phyloP scores from a whole-genome alignment of 495 filamentous ascomycete species.

The Daldinia childiae region DNA sequence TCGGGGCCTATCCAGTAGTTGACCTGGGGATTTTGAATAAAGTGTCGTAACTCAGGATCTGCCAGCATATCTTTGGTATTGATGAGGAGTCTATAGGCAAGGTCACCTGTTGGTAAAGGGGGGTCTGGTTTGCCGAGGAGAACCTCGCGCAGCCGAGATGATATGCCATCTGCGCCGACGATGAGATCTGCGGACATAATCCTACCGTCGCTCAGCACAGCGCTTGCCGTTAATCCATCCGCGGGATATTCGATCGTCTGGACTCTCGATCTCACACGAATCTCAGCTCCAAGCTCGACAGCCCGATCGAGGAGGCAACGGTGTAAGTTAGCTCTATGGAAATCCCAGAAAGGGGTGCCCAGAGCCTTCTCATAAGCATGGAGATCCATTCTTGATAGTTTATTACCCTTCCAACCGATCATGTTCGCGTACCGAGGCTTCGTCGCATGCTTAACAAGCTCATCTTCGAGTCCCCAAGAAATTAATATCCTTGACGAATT shows the following conservation, averaged over 20 bases:
- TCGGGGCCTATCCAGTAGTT: slow-evolving; percentile 75
- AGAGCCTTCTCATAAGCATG: slow-evolving; percentile 55
- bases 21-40: slow-evolving; percentile 65
- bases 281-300: slow-evolving; percentile 60
- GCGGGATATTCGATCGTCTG: slow-evolving; percentile 45
- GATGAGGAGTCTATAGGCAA: slow-evolving; percentile 72
- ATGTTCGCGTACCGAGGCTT: slow-evolving; percentile 53
- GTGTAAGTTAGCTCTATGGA: slow-evolving; percentile 70
- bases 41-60: slow-evolving; percentile 58
- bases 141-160: slow-evolving; percentile 59
- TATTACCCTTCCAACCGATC: slow-evolving; percentile 54
- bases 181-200: slow-evolving; percentile 60
- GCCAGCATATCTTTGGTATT: slow-evolving; percentile 63
- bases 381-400: slow-evolving; percentile 53
- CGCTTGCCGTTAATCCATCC: slow-evolving; percentile 48
- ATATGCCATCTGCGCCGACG: slow-evolving; percentile 68
- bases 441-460: slow-evolving; percentile 47
- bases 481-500: slow-evolving; percentile 63
- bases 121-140: slow-evolving; percentile 55
- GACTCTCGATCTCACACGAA: slow-evolving; percentile 59
- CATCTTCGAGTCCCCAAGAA: slow-evolving; percentile 51
- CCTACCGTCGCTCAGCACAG: slow-evolving; percentile 46
- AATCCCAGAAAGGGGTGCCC: slow-evolving; percentile 63
- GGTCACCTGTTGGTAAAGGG: slow-evolving; percentile 69
- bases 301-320: slow-evolving; percentile 62